phyloP scores from a whole-genome alignment of 2,329 filamentous ascomycete genomes.

The Metarhizium album region DNA sequence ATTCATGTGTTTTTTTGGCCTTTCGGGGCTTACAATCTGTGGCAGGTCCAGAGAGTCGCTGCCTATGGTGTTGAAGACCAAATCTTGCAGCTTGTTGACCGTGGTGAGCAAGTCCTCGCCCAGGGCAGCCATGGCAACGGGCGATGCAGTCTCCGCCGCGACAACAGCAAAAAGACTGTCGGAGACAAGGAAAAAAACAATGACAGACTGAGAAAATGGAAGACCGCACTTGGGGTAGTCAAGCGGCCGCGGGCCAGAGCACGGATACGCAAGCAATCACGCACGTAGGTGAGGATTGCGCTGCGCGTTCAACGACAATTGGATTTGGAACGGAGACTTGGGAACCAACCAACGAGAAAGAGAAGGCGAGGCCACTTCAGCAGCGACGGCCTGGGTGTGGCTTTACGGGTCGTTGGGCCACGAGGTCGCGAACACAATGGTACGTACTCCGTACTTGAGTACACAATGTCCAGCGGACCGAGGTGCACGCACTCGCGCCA shows the following conservation, averaged over 20 bases:
- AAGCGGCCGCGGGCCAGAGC: background rate
- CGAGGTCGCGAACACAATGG: no score
- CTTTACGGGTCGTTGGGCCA: no score
- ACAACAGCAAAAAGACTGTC: background rate
- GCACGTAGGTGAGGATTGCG: constrained; percentile 2
- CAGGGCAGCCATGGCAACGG: constrained; percentile 69
- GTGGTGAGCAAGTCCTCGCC: constrained; percentile 91
- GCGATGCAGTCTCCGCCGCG: constrained; percentile 2
- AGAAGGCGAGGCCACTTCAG: background rate
- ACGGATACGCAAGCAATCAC: background rate
- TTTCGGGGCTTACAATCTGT: constrained; percentile 63
- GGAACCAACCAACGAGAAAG: no score
- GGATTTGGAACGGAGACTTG: background rate
- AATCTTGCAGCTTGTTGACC: constrained; percentile 96
- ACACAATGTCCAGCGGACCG: no score
- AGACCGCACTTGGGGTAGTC: background rate
- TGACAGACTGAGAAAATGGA: background rate
- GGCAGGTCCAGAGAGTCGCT: constrained; percentile 96
- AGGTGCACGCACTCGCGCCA: no score
- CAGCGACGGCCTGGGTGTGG: background rate
- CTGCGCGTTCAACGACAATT: constrained; percentile 8
- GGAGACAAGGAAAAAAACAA: background rate
- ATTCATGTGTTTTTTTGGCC: no score
- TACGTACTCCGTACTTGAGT: no score
- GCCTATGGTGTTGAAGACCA: constrained; percentile 99